Percentiles rank a stretch among this genome's conserved stretches.
These are phyloP conservation scores for Phoma sp. DNA, from an alignment of 2,329 filamentous ascomycete genomes.

Conservation along the genomic window DNA sequence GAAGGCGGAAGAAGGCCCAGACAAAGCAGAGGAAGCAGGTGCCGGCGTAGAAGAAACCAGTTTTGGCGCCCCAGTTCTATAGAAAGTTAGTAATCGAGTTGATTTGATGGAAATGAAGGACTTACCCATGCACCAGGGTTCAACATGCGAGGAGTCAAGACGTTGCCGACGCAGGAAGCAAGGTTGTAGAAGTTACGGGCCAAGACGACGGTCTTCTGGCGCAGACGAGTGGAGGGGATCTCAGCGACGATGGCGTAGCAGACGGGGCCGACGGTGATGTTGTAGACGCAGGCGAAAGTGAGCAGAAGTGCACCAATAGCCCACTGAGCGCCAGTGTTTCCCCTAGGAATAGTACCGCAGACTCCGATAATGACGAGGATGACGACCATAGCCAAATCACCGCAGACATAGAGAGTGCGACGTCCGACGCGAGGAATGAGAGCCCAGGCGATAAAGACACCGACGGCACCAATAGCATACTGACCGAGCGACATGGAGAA, in stretches of 20 bases:
- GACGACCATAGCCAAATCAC: slow-evolving; percentile 63
- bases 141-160: slow-evolving; percentile 47
- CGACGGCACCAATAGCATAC: slow-evolving; percentile 65
- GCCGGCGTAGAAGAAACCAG: slow-evolving; percentile 86
- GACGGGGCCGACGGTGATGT: slow-evolving; percentile 85
- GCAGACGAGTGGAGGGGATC: slow-evolving; percentile 80
- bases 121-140: slow-evolving; percentile 44
- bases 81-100: not conserved
- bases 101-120: not conserved
- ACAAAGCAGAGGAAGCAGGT: slow-evolving; percentile 80
- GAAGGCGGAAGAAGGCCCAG: slow-evolving; percentile 81
- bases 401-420: slow-evolving; percentile 76
- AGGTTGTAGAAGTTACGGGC: slow-evolving; percentile 80
- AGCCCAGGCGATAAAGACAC: slow-evolving; percentile 79
- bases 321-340: slow-evolving; percentile 57
- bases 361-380: slow-evolving; percentile 83
- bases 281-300: slow-evolving; percentile 72
- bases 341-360: slow-evolving; percentile 64
- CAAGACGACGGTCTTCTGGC: slow-evolving; percentile 90
- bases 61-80: slow-evolving; percentile 75
- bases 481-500: slow-evolving; percentile 61
- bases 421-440: slow-evolving; percentile 80
- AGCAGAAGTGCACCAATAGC: slow-evolving; percentile 45
- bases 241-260: slow-evolving; percentile 90
- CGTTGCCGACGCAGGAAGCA: slow-evolving; percentile 76